Evolutionary conservation across 257 asterid genomes (phyloP).

Genomic region (Fraxinus americana): DNA sequence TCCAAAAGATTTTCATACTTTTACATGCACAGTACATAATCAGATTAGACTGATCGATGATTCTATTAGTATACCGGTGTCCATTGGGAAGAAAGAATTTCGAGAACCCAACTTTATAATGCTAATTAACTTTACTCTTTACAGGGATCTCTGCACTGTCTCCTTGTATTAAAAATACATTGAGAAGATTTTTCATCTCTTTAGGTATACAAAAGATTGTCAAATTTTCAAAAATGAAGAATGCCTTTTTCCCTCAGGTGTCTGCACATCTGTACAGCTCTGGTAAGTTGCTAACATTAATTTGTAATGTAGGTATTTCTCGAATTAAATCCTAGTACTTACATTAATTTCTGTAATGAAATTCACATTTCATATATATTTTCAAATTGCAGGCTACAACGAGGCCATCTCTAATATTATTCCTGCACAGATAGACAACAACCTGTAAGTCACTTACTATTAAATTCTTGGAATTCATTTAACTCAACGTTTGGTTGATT

Average conservation of each 20-base stretch:
- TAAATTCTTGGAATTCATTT: not conserved
- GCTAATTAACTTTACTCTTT: not conserved
- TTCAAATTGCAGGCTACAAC: not conserved
- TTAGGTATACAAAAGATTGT: not conserved
- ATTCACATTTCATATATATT: not conserved
- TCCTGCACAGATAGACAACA: not conserved
- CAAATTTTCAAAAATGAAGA: slow-evolving; percentile 21
- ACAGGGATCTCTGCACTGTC: not conserved
- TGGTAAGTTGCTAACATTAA: not conserved
- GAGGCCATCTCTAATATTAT: not conserved
- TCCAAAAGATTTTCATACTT: not conserved
- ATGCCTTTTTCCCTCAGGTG: slow-evolving; percentile 24
- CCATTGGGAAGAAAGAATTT: too few relatives aligned
- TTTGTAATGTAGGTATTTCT: not conserved
- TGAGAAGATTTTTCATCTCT: too few relatives aligned
- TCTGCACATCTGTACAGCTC: slow-evolving; percentile 21
- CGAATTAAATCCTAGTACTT: not conserved
- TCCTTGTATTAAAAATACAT: not conserved
- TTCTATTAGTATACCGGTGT: not conserved
- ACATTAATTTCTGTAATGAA: not conserved
- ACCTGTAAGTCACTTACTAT: not conserved
- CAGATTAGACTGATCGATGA: not conserved
- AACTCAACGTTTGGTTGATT: not conserved
- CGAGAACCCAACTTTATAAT: not conserved
- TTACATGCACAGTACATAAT: not conserved